phyloP scores from a whole-genome alignment of 2,329 filamentous ascomycete genomes.

The Trichoderma sp. region DNA sequence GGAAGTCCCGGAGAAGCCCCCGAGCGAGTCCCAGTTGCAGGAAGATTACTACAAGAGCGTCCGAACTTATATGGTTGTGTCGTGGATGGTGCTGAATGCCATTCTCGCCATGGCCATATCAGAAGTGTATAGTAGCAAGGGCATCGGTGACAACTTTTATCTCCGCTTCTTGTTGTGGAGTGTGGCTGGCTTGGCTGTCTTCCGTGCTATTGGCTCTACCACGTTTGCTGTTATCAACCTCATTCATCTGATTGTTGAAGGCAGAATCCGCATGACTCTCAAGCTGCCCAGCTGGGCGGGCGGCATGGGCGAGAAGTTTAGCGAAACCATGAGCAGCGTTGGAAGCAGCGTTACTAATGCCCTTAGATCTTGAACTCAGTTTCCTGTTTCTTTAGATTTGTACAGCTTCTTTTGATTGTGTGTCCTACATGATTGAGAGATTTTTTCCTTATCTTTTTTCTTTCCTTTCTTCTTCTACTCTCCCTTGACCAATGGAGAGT shows the following conservation, averaged over 20 bases:
- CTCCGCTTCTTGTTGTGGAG: constrained; percentile 91
- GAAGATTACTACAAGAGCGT: constrained; percentile 99
- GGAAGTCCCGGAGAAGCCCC: constrained; percentile 66
- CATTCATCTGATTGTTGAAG: constrained; percentile 84
- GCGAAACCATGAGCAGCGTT: constrained; percentile 53
- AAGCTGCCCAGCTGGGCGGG: constrained; percentile 52
- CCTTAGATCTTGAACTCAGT: constrained; percentile 31
- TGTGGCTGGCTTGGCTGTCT: constrained; percentile 82
- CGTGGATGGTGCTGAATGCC: constrained; percentile 91
- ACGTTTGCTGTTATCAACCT: constrained; percentile 83
- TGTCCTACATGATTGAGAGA: background rate
- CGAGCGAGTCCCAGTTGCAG: constrained; percentile 80
- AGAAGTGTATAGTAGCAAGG: constrained; percentile 74
- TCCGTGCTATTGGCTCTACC: constrained; percentile 80
- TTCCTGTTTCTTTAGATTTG: background rate
- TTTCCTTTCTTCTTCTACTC: background rate
- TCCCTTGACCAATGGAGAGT: background rate
- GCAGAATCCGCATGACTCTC: constrained; percentile 65
- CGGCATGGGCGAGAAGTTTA: constrained; percentile 46
- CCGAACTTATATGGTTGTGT: constrained; percentile 94
- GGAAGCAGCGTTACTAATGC: constrained; percentile 50
- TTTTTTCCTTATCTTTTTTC: background rate
- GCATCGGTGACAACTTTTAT: constrained; percentile 83
- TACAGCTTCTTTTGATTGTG: background rate
- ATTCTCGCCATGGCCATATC: constrained; percentile 90